phyloP scores from a whole-genome alignment of 78 protist species.

The Polysphondylium violaceum region DNA sequence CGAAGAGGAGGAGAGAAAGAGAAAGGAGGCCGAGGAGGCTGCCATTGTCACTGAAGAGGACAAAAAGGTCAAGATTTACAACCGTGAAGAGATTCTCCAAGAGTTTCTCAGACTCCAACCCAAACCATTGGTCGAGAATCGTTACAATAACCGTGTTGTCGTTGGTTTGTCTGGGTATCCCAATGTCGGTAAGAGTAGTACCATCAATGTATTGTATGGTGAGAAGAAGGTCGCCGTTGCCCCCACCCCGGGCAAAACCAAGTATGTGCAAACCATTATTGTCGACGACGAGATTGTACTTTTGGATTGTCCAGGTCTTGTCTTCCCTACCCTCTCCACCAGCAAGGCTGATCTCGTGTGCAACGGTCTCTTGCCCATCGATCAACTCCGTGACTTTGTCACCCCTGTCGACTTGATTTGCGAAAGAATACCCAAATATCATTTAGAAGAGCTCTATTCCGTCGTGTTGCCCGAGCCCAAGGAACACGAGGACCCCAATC shows the following conservation, averaged over 20 bases:
- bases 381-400: constrained; percentile 90
- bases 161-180: constrained; percentile 99
- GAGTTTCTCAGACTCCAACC: constrained; percentile 38
- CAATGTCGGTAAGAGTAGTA: constrained; percentile 98
- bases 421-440: constrained; percentile 72
- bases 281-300: constrained; percentile 81
- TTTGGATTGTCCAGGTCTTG: constrained; percentile 99
- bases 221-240: constrained; percentile 94
- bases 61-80: constrained; percentile 39
- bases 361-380: constrained; percentile 96
- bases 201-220: constrained; percentile 95
- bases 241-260: constrained; percentile 99
- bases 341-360: constrained; percentile 93
- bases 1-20: constrained; percentile 1
- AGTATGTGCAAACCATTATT: constrained; percentile 98
- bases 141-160: constrained; percentile 40
- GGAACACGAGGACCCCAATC: constrained; percentile 59
- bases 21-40: neutral
- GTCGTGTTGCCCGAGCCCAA: constrained; percentile 78
- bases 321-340: constrained; percentile 94
- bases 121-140: constrained; percentile 31
- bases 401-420: constrained; percentile 66
- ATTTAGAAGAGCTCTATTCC: constrained; percentile 79
- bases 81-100: constrained; percentile 56
- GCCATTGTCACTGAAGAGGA: constrained; percentile 7